Base-by-base conservation (phyloP, 2,329 filamentous ascomycete genomes). In the Talaromyces sp. region DNA sequence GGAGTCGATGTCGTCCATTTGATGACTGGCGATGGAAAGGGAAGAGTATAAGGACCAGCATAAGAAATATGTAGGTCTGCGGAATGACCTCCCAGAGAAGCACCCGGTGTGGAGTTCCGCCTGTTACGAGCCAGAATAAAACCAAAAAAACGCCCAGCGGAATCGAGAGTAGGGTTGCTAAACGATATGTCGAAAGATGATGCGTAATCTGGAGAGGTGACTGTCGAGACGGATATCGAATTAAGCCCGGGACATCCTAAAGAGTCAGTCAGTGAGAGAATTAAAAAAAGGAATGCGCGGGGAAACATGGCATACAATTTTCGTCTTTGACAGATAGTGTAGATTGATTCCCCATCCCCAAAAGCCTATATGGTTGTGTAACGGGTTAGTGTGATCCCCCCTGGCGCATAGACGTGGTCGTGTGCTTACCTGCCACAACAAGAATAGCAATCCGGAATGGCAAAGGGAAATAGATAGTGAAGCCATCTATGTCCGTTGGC, bases 341-440 rank as follows among this genome's bases (percentile, higher is more conserved):
- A 98, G 85, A 79, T 97, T 98, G 68, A 90, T 77, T 66, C 89
- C 92, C 92, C 93, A 99, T 73, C 91, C 92, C 93, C 93, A 98
- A 71, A 96, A 88, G 68, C 91, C 92, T 96, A 49, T 22, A 22
- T 52, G 67, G 53, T 36, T 32, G 60, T 65, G 36, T 62, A 68
- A 63, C 56, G 25, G 19, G 25, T 60, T 57, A 62, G 51, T 44
- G 15, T 36, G 36, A 55, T 51, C 32, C 30, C 49, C 49, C 13
- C 5, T 49, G 22, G 42, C 28, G 33, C 19, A 55, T 54, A 47
- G 44, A 49, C 15, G 51, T 47, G 19, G 47, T 57, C 28, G 30
- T 59, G 54, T 33, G 69, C 83, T 65, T 81, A 96, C 92, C 93
- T 65, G 96, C 80, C 58, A 96, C 89, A 65, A 95, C 80, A 69